Evolutionary conservation across 192 early-diverging fungal genomes (phyloP), one percentile per base, ranked within the genome.

Genomic region (Backusella parvicylindrica): DNA sequence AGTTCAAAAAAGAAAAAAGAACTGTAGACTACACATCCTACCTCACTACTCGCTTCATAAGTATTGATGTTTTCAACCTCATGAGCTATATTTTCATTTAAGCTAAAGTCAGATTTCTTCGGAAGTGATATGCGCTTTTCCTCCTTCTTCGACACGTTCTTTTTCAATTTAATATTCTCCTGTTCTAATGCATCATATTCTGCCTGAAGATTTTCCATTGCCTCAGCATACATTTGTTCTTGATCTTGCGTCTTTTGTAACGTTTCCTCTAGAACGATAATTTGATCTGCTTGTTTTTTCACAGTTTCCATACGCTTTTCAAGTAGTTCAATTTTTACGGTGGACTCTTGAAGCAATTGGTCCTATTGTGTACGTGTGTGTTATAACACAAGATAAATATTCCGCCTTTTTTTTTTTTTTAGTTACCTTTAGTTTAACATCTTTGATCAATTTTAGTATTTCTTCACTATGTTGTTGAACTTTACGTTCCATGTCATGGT

Each of bases 401-500:
- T 60, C 3, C 28, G 9, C 1, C 2, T 26, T 16, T 18, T 31
- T 0, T 28, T 3, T 7, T 6, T 40, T 21, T 64, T 40, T 21
- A 12, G 41, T 8, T 85, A 88, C 89, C 83, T 93, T 97, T 70
- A 89, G 31, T 50, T 93, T 94, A 21, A 91, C 79, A 64, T 95
- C 94, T 43, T 91, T 91, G 41, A 93, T 88, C 6, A 98, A 84
- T 38, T 89, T 90, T 60, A 91, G 71, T 36, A 97, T 90, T 68
- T 98, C 94, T 15, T 92, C 93, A 65, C 88, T 89, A 41, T 92
- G 86, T 33, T 89, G 85, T 71, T 92, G 90, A 13, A 93, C 84
- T 80, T 94, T 89, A 31, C 89, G 89, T 75, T 95, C 88, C 66
- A 93, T 87, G 36, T 96, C 94, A 15, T 88, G 81, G 81, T 96